Base-by-base conservation (phyloP, 2,329 filamentous ascomycete genomes). In the Trichoderma endophyticum region DNA sequence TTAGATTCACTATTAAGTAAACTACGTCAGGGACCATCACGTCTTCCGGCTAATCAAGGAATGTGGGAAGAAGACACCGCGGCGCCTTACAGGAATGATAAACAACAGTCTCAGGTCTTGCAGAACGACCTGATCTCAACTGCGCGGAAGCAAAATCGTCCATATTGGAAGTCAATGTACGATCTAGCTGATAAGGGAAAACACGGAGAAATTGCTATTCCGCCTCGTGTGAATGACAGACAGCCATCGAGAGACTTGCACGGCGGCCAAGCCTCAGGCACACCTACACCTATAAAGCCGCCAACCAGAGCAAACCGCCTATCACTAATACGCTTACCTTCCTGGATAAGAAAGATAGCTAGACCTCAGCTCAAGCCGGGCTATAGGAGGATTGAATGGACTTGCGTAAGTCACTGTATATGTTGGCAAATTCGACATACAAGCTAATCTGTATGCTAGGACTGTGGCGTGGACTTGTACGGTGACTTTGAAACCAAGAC, bases 331-430 rank as follows among this genome's bases (percentile, higher is more conserved):
- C 8, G 8, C 28, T 30, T 34, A 11, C 0, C 6, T 21, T 14
- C 18, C 1, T 60, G 57, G 57, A 14, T 34, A 2, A 34, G n/a
- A 4, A 60, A 24, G 4, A 2, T 34, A 4, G 3, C 6, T 4
- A 24, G 57, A 14, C 57, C 57, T 2, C 21, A n/a, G 28, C 30
- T 60, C 5, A 60, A 14, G 18, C 18, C 57, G 32, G 57, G 57
- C 12, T 34, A 34, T 34, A 34, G 57, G 21, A 60, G 57, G 8
- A 60, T 60, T 1, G 57, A 60, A 60, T 60, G 57, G 57, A 60
- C 57, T 15, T 60, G 57, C 30, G 57, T 60, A 21, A 34, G 57
- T 60, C 18, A 3, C 12, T 36, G 5, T 36, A 5, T 15, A 39
- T 7, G 36, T 18, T 18, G 15, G 12, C 6, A 39, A 7, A 5